phyloP scores from a whole-genome alignment of 2,329 filamentous ascomycete species.

The Colletotrichum brevisporum region DNA sequence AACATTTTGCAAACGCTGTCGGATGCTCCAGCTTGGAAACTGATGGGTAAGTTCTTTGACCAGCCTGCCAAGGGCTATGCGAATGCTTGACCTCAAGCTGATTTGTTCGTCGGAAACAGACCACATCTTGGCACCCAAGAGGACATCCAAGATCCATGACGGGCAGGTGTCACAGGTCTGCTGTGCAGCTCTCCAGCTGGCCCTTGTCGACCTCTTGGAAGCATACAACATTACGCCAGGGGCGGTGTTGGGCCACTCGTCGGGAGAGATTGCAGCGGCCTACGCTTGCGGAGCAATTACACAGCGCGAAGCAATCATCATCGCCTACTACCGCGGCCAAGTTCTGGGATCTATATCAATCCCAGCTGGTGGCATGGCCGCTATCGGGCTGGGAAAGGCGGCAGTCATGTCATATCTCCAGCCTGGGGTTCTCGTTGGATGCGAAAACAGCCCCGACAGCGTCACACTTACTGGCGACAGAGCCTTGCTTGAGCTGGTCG shows the following conservation, averaged over 20 bases:
- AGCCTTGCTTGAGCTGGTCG: slow-evolving; percentile 42
- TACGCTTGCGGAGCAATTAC: slow-evolving; percentile 56
- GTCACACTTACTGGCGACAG: slow-evolving; percentile 47
- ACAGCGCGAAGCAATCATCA: slow-evolving; percentile 52
- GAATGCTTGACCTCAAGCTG: slow-evolving; percentile 43
- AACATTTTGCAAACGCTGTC: slow-evolving; percentile 9
- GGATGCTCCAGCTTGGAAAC: slow-evolving; percentile 7
- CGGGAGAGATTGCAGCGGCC: slow-evolving; percentile 61
- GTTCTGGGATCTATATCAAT: slow-evolving; percentile 44
- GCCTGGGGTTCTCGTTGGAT: slow-evolving; percentile 46
- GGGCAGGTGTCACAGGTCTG: slow-evolving; percentile 41
- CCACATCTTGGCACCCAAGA: slow-evolving; percentile 13
- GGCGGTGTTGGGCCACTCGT: slow-evolving; percentile 58
- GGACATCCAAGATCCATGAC: slow-evolving; percentile 30
- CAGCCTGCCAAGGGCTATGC: background rate
- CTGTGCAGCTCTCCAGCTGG: slow-evolving; percentile 55
- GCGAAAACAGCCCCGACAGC: slow-evolving; percentile 49
- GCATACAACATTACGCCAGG: slow-evolving; percentile 49
- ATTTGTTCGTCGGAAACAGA: slow-evolving; percentile 9
- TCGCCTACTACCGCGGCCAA: slow-evolving; percentile 56
- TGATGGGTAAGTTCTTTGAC: slow-evolving; percentile 44
- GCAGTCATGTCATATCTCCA: slow-evolving; percentile 47
- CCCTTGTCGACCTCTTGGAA: slow-evolving; percentile 55
- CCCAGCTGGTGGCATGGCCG: slow-evolving; percentile 54
- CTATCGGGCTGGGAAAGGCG: slow-evolving; percentile 52